These are phyloP conservation scores for Claviceps sp. DNA, from an alignment of 2,329 filamentous ascomycete species.

Conservation along the genomic window DNA sequence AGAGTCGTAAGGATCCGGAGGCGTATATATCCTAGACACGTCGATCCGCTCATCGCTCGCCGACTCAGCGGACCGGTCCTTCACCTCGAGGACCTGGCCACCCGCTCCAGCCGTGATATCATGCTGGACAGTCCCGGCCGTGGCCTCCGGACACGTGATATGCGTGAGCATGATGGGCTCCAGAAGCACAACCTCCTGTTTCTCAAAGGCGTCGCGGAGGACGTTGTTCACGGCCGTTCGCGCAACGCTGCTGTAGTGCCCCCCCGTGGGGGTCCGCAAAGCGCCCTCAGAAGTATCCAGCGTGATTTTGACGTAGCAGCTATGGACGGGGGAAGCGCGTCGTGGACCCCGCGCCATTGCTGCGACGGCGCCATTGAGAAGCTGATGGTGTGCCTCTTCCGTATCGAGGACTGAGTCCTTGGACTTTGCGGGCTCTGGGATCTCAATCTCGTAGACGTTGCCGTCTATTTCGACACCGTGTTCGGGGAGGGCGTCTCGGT, in stretches of 20 bases:
- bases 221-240: constrained; percentile 52
- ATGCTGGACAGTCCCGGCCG: constrained; percentile 70
- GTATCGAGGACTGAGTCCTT: constrained; percentile 36
- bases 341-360: constrained; percentile 76
- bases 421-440: constrained; percentile 32
- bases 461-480: constrained; percentile 46
- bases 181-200: constrained; percentile 52
- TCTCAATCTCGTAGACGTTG: constrained; percentile 51
- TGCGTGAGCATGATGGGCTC: constrained; percentile 89
- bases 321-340: constrained; percentile 67
- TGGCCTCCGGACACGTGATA: constrained; percentile 73
- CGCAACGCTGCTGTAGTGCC: constrained; percentile 53
- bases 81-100: constrained; percentile 61
- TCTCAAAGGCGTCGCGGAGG: constrained; percentile 47
- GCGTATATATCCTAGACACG: constrained; percentile 65
- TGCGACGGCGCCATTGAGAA: constrained; percentile 70
- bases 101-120: constrained; percentile 62
- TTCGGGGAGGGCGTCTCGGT: constrained; percentile 25
- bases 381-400: constrained; percentile 40
- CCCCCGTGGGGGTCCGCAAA: constrained; percentile 45
- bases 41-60: constrained; percentile 42
- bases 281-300: constrained; percentile 50
- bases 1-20: constrained; percentile 66
- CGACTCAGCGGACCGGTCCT: constrained; percentile 32
- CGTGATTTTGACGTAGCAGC: constrained; percentile 54